These are phyloP conservation scores for Withania somnifera DNA, from an alignment of 305 asterid species.

Conservation along the genomic window DNA sequence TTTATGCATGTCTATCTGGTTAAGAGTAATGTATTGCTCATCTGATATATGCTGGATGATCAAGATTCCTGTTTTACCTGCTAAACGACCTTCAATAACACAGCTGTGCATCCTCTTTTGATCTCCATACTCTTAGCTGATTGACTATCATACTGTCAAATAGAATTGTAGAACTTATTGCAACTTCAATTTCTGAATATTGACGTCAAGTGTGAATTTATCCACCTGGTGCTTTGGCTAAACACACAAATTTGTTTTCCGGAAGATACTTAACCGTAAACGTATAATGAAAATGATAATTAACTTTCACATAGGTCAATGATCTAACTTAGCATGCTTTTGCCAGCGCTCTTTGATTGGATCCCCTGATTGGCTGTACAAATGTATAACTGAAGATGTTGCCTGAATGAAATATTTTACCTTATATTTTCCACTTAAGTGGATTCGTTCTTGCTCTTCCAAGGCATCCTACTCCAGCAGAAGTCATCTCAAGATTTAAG, in stretches of 20 bases:
- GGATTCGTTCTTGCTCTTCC: neutral
- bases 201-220: neutral
- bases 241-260: neutral
- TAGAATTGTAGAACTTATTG: neutral
- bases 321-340: neutral
- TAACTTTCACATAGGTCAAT: neutral
- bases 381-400: neutral
- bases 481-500: neutral
- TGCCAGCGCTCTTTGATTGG: neutral
- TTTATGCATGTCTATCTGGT: neutral
- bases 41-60: slow-evolving; percentile 2
- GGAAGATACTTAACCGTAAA: neutral
- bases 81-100: neutral
- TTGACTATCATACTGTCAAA: neutral
- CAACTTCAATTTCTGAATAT: neutral
- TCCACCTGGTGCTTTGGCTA: neutral
- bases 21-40: neutral
- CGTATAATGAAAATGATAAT: too few relatives aligned
- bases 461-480: neutral
- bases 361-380: neutral
- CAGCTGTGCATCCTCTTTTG: neutral
- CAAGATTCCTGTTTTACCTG: neutral
- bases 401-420: neutral
- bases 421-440: neutral
- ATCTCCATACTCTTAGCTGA: neutral